Evolutionary conservation across 225 moss, liverwort and hornwort species (phyloP).

Genomic region (Anthoceros angustus): DNA sequence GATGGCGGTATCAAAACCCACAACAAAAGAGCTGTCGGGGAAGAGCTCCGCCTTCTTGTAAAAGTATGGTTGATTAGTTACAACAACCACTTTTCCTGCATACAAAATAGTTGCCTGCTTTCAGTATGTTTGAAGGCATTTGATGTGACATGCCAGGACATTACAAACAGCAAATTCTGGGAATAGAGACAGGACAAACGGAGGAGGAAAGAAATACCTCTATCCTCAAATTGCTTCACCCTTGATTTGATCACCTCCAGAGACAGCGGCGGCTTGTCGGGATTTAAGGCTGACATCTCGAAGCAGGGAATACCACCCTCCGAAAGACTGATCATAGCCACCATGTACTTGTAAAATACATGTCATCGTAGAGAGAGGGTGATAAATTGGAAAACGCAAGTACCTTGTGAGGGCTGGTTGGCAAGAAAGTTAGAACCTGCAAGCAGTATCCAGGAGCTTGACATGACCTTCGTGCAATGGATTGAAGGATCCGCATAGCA

Average conservation of each 20-base stretch:
- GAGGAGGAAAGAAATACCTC: conserved; percentile 27
- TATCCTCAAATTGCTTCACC: conserved; percentile 58
- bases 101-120: background rate
- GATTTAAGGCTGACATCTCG: conserved; percentile 84
- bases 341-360: conserved; percentile 7
- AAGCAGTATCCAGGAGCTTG: conserved; percentile 67
- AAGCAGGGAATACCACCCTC: conserved; percentile 75
- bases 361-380: background rate
- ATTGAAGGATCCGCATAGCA: conserved; percentile 89
- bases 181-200: background rate
- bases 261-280: conserved; percentile 83
- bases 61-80: conserved; percentile 85
- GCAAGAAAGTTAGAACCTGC: conserved; percentile 44
- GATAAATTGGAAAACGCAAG: background rate
- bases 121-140: background rate
- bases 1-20: conserved; percentile 77
- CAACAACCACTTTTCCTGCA: conserved; percentile 53
- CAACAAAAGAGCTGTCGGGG: conserved; percentile 82
- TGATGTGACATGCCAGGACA: background rate
- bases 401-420: background rate
- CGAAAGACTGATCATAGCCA: conserved; percentile 36
- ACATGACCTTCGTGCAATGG: conserved; percentile 89
- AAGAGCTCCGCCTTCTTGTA: conserved; percentile 86
- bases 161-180: background rate
- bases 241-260: conserved; percentile 50